phyloP scores from a whole-genome alignment of 257 asterid genomes.

The Solanum chiquidenum region DNA sequence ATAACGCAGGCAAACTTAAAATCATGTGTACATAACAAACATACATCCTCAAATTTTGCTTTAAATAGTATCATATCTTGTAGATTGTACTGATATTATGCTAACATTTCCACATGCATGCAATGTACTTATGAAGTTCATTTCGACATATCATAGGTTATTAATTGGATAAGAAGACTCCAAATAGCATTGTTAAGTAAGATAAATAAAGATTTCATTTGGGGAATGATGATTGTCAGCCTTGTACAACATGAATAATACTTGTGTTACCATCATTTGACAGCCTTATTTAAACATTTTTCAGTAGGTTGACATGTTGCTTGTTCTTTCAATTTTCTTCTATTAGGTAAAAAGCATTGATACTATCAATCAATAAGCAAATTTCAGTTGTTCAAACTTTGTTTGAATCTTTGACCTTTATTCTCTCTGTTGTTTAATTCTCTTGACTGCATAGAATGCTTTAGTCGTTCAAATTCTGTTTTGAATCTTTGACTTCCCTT shows the following conservation, averaged over 20 bases:
- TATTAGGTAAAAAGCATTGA: not conserved
- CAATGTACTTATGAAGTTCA: not conserved
- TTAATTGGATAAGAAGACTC: not conserved
- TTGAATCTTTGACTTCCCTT: not conserved
- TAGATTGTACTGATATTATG: not conserved
- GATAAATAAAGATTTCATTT: not conserved
- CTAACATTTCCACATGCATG: not conserved
- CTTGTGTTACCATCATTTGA: not conserved
- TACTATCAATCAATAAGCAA: not conserved
- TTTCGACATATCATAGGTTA: not conserved
- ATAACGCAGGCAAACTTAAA: not conserved
- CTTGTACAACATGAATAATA: not conserved
- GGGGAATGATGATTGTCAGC: not conserved
- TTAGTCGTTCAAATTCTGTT: not conserved
- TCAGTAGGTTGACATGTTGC: not conserved
- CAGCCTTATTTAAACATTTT: not conserved
- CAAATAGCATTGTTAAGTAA: not conserved
- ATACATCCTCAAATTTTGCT: not conserved
- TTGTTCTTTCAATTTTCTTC: not conserved
- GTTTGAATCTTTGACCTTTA: not conserved
- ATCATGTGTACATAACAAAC: not conserved
- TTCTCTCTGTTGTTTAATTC: not conserved
- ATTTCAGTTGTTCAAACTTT: not conserved
- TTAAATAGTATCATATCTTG: not conserved
- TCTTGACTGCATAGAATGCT: not conserved